Evolutionary conservation across 169 alveolate species (phyloP).

Genomic region (Plasmodium vivax): DNA sequence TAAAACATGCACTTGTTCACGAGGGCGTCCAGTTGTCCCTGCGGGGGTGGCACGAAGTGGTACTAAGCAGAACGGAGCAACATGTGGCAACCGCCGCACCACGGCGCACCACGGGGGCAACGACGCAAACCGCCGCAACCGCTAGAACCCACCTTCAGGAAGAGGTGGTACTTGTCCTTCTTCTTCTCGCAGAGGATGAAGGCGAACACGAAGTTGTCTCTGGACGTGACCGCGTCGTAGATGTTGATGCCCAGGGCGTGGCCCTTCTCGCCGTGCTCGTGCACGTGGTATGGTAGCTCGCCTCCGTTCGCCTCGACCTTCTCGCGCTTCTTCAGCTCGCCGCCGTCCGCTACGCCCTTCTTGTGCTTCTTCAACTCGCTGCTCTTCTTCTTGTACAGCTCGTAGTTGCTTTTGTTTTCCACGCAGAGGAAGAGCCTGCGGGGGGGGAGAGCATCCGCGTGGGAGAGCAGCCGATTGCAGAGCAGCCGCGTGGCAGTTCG

Average conservation of each 20-base stretch:
- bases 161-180: slow-evolving; percentile 62
- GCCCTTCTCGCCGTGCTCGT: slow-evolving; percentile 11
- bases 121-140: not conserved
- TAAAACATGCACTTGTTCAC: slow-evolving; percentile 64
- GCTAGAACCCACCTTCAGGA: slow-evolving; percentile 52
- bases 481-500: too few species aligned
- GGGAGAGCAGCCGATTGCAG: not conserved
- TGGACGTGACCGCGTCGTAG: slow-evolving; percentile 28
- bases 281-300: slow-evolving; percentile 55
- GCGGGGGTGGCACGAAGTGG: not conserved
- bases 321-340: too few species aligned
- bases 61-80: too few species aligned
- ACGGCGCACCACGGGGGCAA: too few species aligned
- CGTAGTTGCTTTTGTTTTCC: slow-evolving; percentile 64
- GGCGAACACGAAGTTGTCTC: slow-evolving; percentile 61
- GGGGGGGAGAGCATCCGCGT: not conserved
- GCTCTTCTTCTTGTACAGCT: slow-evolving; percentile 24
- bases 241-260: slow-evolving; percentile 35
- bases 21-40: slow-evolving; percentile 65
- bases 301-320: too few species aligned
- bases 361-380: slow-evolving; percentile 12
- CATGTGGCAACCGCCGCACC: too few species aligned
- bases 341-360: not conserved
- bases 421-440: slow-evolving; percentile 54
- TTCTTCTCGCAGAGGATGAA: slow-evolving; percentile 41